Evolutionary conservation across 768 basidiomycete genomes (phyloP), one percentile per base, ranked within the genome.

Genomic region (Boletus tylopilopsis): DNA sequence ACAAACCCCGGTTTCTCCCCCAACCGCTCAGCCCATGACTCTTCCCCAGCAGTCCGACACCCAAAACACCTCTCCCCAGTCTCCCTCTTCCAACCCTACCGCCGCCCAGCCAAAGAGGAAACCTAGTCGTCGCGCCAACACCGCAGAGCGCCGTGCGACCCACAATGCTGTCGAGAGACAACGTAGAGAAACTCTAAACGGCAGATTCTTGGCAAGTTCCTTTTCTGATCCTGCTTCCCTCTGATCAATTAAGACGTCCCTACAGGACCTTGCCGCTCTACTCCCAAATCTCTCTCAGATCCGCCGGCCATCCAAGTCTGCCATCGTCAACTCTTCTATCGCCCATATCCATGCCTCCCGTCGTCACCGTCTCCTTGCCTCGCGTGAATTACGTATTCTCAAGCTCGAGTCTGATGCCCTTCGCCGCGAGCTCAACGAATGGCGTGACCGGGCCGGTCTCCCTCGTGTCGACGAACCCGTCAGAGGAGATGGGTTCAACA

Each of bases 161-260:
- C 95, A 99, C 73, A 99, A 98, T 67, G 95, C 96, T 27, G 92
- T 97, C 50, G 96, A 97, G 74, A 79, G 96, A 43, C 87, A 89
- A 63, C 80, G 95, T 41, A 76, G 95, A 42, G 95, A 98, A 74
- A 94, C 89, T 38, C 74, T 98, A 44, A 99, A 97, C 66, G 82
- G 87, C 45, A 80, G 93, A 50, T 98, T 98, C 75, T 73, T 96
- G 60, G 89, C 85, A 66, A 61, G 85, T 68, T 46, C 42, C 45
- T 47, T 57, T 56, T 49, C 35, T 41, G 37, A 45, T 47, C 45
- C 13, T 24, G 40, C 8, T 54, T 49, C 46, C 33, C 47, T 30
- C 45, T 42, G 30, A 53, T 57, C 46, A 41, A 59, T 58, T 51
- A 56, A 57, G 25, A 18, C 40, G 38, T 49, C 32, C 41, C 41